A percentile compares a stretch with the other conserved stretches of the same genome.
phyloP scores from a whole-genome alignment of 2,329 filamentous ascomycete genomes.

The Cytospora leucostoma region DNA sequence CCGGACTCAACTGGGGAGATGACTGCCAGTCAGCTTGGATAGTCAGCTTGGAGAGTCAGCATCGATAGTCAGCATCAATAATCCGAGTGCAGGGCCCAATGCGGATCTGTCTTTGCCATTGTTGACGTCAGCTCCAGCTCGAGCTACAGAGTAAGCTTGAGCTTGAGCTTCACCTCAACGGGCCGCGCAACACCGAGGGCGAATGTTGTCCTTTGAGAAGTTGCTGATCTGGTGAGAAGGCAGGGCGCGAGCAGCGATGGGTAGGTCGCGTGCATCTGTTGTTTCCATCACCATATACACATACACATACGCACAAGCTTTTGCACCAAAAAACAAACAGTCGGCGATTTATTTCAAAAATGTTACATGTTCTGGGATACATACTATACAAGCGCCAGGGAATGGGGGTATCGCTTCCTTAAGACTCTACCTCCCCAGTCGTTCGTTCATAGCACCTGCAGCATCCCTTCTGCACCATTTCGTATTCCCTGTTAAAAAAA shows the following conservation, averaged over 20 bases:
- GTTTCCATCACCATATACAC: not conserved
- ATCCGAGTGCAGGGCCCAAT: not conserved
- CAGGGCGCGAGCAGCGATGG: too few relatives aligned
- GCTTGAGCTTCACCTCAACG: too few relatives aligned
- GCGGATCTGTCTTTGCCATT: too few relatives aligned
- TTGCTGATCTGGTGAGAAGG: too few relatives aligned
- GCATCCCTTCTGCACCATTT: slow-evolving; percentile 32
- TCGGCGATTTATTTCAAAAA: slow-evolving; percentile 4
- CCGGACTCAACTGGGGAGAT: not conserved
- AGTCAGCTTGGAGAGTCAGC: not conserved
- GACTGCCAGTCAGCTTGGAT: not conserved
- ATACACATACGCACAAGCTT: not conserved
- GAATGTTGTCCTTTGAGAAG: too few relatives aligned
- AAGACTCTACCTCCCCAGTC: slow-evolving; percentile 26
- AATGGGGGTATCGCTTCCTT: slow-evolving; percentile 26
- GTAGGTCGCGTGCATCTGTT: too few relatives aligned
- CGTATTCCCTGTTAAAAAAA: slow-evolving; percentile 36
- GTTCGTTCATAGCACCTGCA: slow-evolving; percentile 20
- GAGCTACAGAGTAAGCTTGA: too few relatives aligned
- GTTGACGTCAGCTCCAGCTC: too few relatives aligned
- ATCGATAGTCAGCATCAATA: not conserved
- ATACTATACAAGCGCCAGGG: slow-evolving; percentile 28
- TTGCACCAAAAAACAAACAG: not conserved
- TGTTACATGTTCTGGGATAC: slow-evolving; percentile 23
- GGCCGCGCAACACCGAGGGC: too few relatives aligned